Base-by-base conservation (phyloP, 1,139 yeast species). In the Candida pseudoviswanathii region DNA sequence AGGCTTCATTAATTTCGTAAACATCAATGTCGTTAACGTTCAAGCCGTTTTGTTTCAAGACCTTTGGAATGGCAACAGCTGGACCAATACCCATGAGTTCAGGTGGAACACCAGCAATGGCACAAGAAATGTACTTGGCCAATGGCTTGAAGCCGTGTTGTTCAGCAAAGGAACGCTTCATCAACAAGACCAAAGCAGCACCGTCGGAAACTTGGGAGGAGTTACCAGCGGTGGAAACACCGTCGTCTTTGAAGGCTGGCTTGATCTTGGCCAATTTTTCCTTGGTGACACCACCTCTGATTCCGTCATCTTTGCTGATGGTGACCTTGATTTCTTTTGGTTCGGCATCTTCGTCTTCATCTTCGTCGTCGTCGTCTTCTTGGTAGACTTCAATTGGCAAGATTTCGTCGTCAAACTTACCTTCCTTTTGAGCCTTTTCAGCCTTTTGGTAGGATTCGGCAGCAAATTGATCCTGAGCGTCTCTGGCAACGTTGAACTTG, bases 401-500 rank as follows among this genome's bases (percentile, higher is more conserved):
- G 43, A 74, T 73, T 54, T 73, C 78, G 34, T 61, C 58, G 36
- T 62, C 60, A 55, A 74, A 72, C 45, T 61, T 66, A 36, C 78
- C 78, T 24, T 57, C 56, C 36, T 59, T 62, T 40, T 66, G 66
- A 3, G 78, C 78, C 16, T 53, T 56, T 46, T 61, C 64, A 4
- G 79, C 78, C 52, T 66, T 67, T 40, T 57, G 56, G 51, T 73
- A 75, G 8, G 75, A 68, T 27, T 58, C 50, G 16, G 65, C 65
- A 5, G 76, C 76, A 59, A 73, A 74, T 40, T 54, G 58, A 52
- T 74, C 79, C 68, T 90, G 96, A 54, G 71, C 78, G 49, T 72
- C 69, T 65, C 97, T 84, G 24, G 85, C 62, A 54, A 90, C 73
- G 52, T 64, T 60, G 67, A 78, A 86, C 62, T 78, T 78, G 41